Base-by-base conservation (phyloP, 1,284 basidiomycete species). In the Sanghuangporus weigelae region DNA sequence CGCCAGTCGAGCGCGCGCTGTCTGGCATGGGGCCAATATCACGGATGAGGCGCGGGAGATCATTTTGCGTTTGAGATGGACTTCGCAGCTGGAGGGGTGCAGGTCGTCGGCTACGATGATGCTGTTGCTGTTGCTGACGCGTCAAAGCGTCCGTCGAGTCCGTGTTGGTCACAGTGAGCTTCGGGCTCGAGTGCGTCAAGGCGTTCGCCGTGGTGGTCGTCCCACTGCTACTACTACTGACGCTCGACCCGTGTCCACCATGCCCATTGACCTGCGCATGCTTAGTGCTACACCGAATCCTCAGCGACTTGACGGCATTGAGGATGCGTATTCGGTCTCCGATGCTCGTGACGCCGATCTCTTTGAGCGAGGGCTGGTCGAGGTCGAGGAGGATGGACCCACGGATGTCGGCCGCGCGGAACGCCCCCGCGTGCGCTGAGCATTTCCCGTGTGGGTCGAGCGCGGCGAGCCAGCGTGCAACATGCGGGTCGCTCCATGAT, bases 311-410 rank as follows among this genome's bases (percentile, higher is more conserved):
- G 66, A 98, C 90, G 0, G 87, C 95, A 62, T 87, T 90, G 16
- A 93, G 72, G 59, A 98, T 89, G 71, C 93, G 85, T 16, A 97
- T 86, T 58, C 94, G 79, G 73, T 98, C 95, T 5, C 96, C 96
- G 49, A 98, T 89, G 74, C 90, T 94, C 53, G 79, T 72, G 36
- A 98, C 84, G 36, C 91, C 91, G 84, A 97, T 92, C 76, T 97
- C 95, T 73, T 89, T 93, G 53, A 98, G 76, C 2, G 86, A 90
- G 4, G 79, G 75, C 75, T 94, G 91, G 71, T 97, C 95, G 44
- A 98, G 78, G 70, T 98, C 95, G 58, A 97, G 81, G 7, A 98
- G 75, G 42, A 97, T 87, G 71, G 92, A 89, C 8, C 95, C 94
- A 51, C 92, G 79, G 68, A 98, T 95, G 72, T 97, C 94, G 76